phyloP scores from a whole-genome alignment of 169 alveolate species.

The Toxoplasma gondii region DNA sequence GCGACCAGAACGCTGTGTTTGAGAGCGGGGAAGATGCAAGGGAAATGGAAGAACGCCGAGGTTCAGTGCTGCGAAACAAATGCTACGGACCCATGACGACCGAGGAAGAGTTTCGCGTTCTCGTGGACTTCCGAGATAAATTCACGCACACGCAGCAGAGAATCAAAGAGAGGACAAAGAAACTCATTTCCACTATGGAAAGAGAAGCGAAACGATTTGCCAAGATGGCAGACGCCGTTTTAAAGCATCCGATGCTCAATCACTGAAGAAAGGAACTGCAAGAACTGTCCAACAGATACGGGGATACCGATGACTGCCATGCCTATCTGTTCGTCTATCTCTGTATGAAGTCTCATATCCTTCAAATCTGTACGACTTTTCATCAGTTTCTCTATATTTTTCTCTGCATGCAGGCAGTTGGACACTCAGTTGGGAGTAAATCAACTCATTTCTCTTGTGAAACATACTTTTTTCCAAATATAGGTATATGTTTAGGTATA shows the following conservation, averaged over 20 bases:
- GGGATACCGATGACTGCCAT: not conserved
- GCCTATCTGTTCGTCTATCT: not conserved
- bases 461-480: too few relatives aligned
- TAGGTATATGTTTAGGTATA: too few relatives aligned
- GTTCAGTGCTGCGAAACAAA: not conserved
- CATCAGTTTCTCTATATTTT: too few relatives aligned
- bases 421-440: too few relatives aligned
- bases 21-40: not conserved
- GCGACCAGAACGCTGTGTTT: not conserved
- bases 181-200: not conserved
- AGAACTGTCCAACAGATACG: not conserved
- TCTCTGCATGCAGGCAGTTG: too few relatives aligned
- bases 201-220: not conserved
- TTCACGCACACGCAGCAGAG: constrained; percentile 28
- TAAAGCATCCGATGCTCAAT: not conserved
- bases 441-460: too few relatives aligned
- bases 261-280: not conserved
- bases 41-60: not conserved
- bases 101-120: not conserved
- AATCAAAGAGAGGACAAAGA: not conserved
- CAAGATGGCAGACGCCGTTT: not conserved
- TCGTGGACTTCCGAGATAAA: constrained; percentile 21
- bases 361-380: too few relatives aligned
- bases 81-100: not conserved
- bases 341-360: not conserved